phyloP scores from a whole-genome alignment of 352 stramenopile genomes.

The Phytophthora meadii region DNA sequence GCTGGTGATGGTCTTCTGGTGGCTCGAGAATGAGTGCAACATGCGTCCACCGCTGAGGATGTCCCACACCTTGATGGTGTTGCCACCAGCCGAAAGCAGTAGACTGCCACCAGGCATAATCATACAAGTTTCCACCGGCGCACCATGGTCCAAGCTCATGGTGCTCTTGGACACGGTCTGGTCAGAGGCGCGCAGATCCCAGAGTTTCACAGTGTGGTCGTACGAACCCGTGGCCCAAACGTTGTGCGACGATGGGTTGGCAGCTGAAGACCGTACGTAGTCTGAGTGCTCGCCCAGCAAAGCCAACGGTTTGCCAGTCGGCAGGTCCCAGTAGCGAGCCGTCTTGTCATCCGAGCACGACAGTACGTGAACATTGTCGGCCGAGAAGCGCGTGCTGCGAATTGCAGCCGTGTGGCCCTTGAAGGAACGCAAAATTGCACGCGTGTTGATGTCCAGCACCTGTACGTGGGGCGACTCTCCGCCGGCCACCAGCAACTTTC shows the following conservation, averaged over 20 bases:
- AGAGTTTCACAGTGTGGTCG: conserved; percentile 94
- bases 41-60: conserved; percentile 87
- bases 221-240: conserved; percentile 92
- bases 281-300: conserved; percentile 87
- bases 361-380: conserved; percentile 87
- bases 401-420: conserved; percentile 86
- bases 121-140: conserved; percentile 89
- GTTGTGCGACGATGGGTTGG: conserved; percentile 75
- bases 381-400: conserved; percentile 80
- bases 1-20: conserved; percentile 95
- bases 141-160: conserved; percentile 83
- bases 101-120: conserved; percentile 87
- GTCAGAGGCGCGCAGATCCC: conserved; percentile 88
- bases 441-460: conserved; percentile 87
- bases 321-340: conserved; percentile 88
- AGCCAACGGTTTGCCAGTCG: conserved; percentile 80
- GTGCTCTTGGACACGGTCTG: conserved; percentile 61
- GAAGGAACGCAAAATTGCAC: conserved; percentile 86
- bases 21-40: conserved; percentile 90
- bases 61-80: conserved; percentile 94
- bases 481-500: conserved; percentile 88
- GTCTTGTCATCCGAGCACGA: conserved; percentile 93
- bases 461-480: conserved; percentile 80
- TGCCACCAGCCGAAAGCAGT: conserved; percentile 87
- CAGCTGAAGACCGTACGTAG: conserved; percentile 85